Conservation (phyloP, 2,329 filamentous ascomycete genomes). For the Xylariaceae sp. region DNA sequence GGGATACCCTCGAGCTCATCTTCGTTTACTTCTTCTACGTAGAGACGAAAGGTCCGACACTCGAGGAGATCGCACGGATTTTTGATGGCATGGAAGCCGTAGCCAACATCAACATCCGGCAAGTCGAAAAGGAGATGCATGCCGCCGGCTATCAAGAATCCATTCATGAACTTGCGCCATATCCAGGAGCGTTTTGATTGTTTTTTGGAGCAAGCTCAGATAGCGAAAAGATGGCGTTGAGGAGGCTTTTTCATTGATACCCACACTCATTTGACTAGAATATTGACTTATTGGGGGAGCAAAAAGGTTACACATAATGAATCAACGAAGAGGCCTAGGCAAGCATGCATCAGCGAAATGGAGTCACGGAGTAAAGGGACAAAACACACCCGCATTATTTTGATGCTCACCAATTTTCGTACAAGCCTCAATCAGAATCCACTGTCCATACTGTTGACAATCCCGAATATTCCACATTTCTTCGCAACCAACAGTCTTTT, state of each 20-base stretch:
- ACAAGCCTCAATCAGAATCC: too few species aligned
- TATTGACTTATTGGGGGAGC: neutral
- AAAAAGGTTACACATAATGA: neutral
- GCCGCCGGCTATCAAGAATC: slow-evolving; percentile 26
- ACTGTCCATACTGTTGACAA: too few species aligned
- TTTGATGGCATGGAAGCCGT: slow-evolving; percentile 63
- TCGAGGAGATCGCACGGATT: slow-evolving; percentile 67
- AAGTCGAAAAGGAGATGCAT: slow-evolving; percentile 53
- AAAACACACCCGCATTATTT: too few species aligned
- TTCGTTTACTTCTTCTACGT: slow-evolving; percentile 66
- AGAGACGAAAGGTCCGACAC: slow-evolving; percentile 66
- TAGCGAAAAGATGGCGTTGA: slow-evolving; percentile 2
- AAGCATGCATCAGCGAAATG: slow-evolving; percentile 6
- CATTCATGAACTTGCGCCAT: slow-evolving; percentile 11
- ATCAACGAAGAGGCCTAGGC: neutral
- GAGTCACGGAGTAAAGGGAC: slow-evolving; percentile 6
- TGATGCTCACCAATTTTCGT: too few species aligned
- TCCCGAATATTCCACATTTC: too few species aligned
- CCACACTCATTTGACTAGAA: slow-evolving; percentile 13
- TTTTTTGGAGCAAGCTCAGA: slow-evolving; percentile 2
- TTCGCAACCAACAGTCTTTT: too few species aligned
- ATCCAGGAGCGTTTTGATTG: slow-evolving; percentile 10
- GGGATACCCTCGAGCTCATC: slow-evolving; percentile 56
- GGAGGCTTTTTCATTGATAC: slow-evolving; percentile 14
- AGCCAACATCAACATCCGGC: slow-evolving; percentile 50